A percentile compares a stretch with the other conserved stretches of the same genome.
These are phyloP conservation scores for Tubosaeta sp. DNA, from an alignment of 768 basidiomycete species.

Conservation along the genomic window DNA sequence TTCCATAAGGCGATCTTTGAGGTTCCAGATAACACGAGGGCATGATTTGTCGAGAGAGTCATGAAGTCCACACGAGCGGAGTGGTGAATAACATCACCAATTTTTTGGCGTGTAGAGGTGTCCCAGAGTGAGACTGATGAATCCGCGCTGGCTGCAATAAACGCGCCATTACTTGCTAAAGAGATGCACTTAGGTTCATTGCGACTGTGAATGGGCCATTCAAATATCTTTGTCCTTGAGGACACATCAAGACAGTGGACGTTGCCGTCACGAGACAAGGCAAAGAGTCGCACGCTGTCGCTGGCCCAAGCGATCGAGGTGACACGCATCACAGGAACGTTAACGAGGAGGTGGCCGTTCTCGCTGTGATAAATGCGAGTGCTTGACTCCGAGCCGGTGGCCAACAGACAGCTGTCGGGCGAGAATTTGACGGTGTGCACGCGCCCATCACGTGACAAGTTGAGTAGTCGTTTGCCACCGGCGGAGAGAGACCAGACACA, in stretches of 20 bases:
- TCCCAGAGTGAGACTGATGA: neutral
- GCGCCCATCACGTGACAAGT: neutral
- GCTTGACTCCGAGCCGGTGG: no score
- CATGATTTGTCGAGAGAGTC: neutral
- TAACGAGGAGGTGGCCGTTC: neutral
- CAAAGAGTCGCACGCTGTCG: neutral
- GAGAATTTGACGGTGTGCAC: neutral
- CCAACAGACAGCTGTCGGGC: neutral
- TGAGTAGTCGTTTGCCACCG: neutral
- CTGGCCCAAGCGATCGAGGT: neutral
- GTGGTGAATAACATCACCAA: neutral
- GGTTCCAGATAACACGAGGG: neutral
- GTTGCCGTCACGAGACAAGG: neutral
- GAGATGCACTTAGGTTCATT: neutral
- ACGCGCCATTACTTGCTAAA: neutral
- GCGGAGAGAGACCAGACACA: no score
- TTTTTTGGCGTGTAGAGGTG: neutral
- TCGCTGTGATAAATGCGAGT: neutral
- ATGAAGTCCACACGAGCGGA: neutral
- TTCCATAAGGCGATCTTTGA: neutral
- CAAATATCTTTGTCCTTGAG: no score
- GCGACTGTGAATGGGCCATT: neutral
- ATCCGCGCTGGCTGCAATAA: neutral
- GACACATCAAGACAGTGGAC: neutral
- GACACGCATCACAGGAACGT: no score